phyloP scores from a whole-genome alignment of 2,329 filamentous ascomycete species.

The Alternaria rosae region DNA sequence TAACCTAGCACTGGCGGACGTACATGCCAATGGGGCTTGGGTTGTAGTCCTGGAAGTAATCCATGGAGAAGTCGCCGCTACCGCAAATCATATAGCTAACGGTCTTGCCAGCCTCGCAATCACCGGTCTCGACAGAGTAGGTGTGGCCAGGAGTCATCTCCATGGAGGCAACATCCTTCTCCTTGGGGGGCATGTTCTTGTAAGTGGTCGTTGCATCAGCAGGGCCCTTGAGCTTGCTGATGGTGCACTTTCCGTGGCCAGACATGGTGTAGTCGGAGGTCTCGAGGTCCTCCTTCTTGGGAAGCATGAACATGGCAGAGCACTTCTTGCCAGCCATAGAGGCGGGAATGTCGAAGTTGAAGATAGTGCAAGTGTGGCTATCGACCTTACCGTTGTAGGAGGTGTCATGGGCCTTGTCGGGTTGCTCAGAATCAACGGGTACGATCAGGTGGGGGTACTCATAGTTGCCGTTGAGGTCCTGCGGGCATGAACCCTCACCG shows the following conservation, averaged over 20 bases:
- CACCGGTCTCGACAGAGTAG: constrained; percentile 62
- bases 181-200: constrained; percentile 59
- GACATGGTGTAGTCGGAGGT: constrained; percentile 66
- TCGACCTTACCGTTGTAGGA: constrained; percentile 60
- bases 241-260: constrained; percentile 62
- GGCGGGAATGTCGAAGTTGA: constrained; percentile 72
- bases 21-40: constrained; percentile 53
- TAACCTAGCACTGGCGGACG: constrained; percentile 32
- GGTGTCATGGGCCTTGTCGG: constrained; percentile 61
- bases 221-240: constrained; percentile 58
- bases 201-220: constrained; percentile 62
- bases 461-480: constrained; percentile 34
- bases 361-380: constrained; percentile 62
- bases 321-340: constrained; percentile 65
- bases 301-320: constrained; percentile 71
- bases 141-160: constrained; percentile 60
- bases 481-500: constrained; percentile 21
- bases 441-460: constrained; percentile 63
- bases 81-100: constrained; percentile 62
- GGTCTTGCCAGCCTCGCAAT: constrained; percentile 62
- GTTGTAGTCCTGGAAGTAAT: constrained; percentile 72
- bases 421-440: constrained; percentile 63
- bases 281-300: constrained; percentile 63
- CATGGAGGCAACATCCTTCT: constrained; percentile 51
- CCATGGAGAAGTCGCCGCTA: constrained; percentile 58